Evolutionary conservation across 75 land plant genomes (phyloP), one percentile per base, ranked within the genome.

Genomic region (Cunninghamia lanceolata): DNA sequence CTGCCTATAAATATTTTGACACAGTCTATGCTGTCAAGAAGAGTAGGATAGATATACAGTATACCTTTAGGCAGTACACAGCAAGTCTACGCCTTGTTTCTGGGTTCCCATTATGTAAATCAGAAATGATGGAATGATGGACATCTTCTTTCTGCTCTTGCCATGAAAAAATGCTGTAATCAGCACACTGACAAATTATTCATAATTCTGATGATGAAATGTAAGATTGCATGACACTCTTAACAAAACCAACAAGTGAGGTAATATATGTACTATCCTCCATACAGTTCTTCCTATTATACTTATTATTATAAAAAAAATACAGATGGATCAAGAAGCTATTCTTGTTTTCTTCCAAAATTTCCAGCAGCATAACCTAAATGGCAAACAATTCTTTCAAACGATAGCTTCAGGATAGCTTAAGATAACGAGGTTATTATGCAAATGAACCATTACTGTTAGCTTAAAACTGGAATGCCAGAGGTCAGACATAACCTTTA

Each of bases 41-140:
- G 47, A 77, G 28, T 19, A 0, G 11, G 80, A n/a, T 43, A 80
- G 19, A 43, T 80, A 25, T n/a, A 3, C 10, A 8, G n/a, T 9
- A 59, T 30, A 96, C 99, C 96, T 98, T 98, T 84, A 98, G 87
- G 86, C 99, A 98, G 84, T 98, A 98, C 13, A 98, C 99, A 87
- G 99, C 99, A 89, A 98, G 92, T 11, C 99, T 93, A 88, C 99
- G 92, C 59, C 99, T 91, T 63, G 99, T 98, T 88, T 98, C 99
- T 34, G 99, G 86, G 86, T 96, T 95, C 36, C 99, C 99, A 94
- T 98, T 98, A 87, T 96, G 97, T 80, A 98, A 91, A 88, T 98
- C 99, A 52, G 99, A 92, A 88, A 98, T 98, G 71, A 98, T 96
- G 88, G 99, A 98, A 88, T 96, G 99, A 81, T 98, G 99, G 34